Evolutionary conservation across 2,329 filamentous ascomycete genomes (phyloP).

Genomic region (Lachnellula hyalina): DNA sequence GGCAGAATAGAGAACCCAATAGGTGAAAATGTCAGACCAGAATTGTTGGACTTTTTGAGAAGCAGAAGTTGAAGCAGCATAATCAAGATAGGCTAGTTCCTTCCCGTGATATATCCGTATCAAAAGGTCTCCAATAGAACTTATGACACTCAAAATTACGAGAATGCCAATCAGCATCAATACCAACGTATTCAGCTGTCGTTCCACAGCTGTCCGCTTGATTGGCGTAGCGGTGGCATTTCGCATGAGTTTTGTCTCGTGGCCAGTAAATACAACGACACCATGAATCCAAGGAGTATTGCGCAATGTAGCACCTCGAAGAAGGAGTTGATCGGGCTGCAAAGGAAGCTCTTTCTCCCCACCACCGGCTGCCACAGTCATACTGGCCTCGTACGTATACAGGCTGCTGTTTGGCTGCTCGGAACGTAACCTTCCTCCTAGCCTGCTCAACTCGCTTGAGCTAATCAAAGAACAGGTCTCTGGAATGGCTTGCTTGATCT

Average conservation of each 20-base stretch:
- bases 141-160: conserved; percentile 77
- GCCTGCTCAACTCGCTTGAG: conserved; percentile 74
- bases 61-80: conserved; percentile 54
- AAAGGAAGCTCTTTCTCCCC: conserved; percentile 89
- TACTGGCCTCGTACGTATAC: conserved; percentile 94
- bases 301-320: conserved; percentile 86
- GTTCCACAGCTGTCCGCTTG: conserved; percentile 94
- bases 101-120: conserved; percentile 59
- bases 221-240: conserved; percentile 97
- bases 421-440: conserved; percentile 82
- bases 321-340: conserved; percentile 84
- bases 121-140: conserved; percentile 85
- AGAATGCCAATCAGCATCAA: conserved; percentile 83
- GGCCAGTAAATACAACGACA: conserved; percentile 92
- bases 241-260: conserved; percentile 98
- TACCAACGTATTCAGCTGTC: conserved; percentile 89
- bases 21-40: conserved; percentile 91
- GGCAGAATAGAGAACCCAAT: conserved; percentile 97
- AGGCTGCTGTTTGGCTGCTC: conserved; percentile 98
- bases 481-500: conserved; percentile 95
- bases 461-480: conserved; percentile 88
- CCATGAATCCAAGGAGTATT: conserved; percentile 98
- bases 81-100: conserved; percentile 67
- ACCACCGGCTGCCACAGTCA: conserved; percentile 85
- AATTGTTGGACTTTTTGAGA: conserved; percentile 66